Base-by-base conservation (phyloP, 305 asterid genomes). In the Stenogyne calaminthoides region DNA sequence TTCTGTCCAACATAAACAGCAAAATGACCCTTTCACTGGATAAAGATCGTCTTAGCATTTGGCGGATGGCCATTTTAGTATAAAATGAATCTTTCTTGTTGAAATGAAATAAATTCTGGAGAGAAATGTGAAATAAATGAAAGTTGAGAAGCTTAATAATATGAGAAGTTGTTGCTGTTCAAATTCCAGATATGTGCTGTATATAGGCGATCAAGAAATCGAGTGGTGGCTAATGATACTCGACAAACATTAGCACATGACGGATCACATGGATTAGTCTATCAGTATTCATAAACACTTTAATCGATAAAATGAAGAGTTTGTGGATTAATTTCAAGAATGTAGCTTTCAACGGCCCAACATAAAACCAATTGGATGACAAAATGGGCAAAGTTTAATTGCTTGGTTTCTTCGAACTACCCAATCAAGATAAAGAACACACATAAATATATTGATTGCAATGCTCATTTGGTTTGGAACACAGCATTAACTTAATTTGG, bases 191-290 rank as follows among this genome's bases (percentile, higher is more conserved):
- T 16, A 68, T 51, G 14, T 47, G 71, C 5, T 47, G 60, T 7
- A 67, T 75, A 72, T 69, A 73, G 64, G 37, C 0, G 14, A 51
- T 6, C 3, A 29, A 14, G 59, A 46, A 25, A 12, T 19, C 0
- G 37, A 27, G 51, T 16, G 34, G 39, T 47, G 40, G 52, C 27
- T 6, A 34, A 34, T 51, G 44, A 51, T 14, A 47, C 18, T 49
- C 25, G 42, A 42, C 12, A 72, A 54, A 66, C 74, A 69, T 3
- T 51, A 34, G 46, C 67, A 68, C n/a, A 73, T 42, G 62, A 52
- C 9, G 11, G 8, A 32, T 70, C 87, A 76, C 85, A 83, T 80
- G 83, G 37, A 47, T 32, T 44, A 46, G 69, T 61, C 60, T 47
- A 5, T 25, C 11, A 47, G 39, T 39, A 2, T 12, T 5, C 14